phyloP scores from a whole-genome alignment of 1,139 yeast genomes.

The Yamadazyma mexicana region DNA sequence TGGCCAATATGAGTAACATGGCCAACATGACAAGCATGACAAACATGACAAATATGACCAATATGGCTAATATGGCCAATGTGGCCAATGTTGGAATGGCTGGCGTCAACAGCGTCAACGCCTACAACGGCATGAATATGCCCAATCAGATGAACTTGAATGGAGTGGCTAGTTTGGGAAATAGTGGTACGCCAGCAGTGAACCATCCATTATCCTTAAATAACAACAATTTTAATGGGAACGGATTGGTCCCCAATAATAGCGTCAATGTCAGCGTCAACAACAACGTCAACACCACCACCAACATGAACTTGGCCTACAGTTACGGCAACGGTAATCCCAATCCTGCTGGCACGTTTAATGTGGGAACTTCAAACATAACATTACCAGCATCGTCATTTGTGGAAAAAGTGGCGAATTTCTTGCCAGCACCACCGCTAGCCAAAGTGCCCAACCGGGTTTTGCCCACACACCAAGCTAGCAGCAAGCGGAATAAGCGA shows the following conservation, averaged over 20 bases:
- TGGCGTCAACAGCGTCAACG: neutral
- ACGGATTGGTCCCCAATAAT: neutral
- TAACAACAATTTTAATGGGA: too few species aligned
- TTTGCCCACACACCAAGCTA: constrained; percentile 22
- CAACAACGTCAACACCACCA: neutral
- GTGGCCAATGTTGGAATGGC: neutral
- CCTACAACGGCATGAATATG: neutral
- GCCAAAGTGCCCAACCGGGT: constrained; percentile 33
- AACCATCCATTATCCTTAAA: too few species aligned
- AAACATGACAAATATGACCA: neutral
- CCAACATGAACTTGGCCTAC: neutral
- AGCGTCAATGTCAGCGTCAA: neutral
- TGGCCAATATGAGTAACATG: neutral
- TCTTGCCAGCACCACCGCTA: constrained; percentile 42
- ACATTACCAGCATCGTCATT: constrained; percentile 4
- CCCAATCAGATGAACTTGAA: neutral
- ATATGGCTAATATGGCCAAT: neutral
- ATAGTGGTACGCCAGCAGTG: too few species aligned
- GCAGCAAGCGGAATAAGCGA: constrained; percentile 54
- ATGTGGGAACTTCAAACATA: neutral
- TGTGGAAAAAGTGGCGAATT: constrained; percentile 10
- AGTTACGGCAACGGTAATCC: neutral
- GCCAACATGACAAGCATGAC: neutral
- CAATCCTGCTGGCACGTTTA: neutral
- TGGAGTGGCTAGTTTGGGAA: neutral